Evolutionary conservation across 2,329 filamentous ascomycete species (phyloP).

Genomic region (Plectosphaerella plurivora): DNA sequence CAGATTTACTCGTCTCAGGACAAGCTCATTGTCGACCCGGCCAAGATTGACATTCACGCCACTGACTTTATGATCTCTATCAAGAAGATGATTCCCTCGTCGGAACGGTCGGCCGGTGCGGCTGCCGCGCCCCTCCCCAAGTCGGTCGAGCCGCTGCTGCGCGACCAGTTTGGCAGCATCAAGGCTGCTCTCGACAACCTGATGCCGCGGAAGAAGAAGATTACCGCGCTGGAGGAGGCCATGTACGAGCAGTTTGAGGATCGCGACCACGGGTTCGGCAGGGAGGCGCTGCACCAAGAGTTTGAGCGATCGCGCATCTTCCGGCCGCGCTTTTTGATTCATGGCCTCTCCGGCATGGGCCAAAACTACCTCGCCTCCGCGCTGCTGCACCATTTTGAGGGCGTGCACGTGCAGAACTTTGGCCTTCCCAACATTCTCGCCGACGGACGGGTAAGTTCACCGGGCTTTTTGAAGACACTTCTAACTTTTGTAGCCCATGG

Average conservation of each 20-base stretch:
- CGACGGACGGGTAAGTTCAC: constrained; percentile 66
- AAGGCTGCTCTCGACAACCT: constrained; percentile 66
- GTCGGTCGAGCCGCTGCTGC: constrained; percentile 75
- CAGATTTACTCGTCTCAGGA: constrained; percentile 91
- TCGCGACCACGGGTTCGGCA: constrained; percentile 75
- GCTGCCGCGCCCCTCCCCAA: constrained; percentile 77
- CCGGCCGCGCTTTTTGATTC: constrained; percentile 79
- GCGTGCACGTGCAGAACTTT: constrained; percentile 90
- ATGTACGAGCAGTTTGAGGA: constrained; percentile 85
- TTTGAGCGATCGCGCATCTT: constrained; percentile 89
- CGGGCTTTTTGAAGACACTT: not conserved
- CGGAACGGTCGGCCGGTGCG: constrained; percentile 82
- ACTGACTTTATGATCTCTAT: constrained; percentile 97
- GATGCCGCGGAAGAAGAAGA: constrained; percentile 78
- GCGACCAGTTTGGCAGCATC: constrained; percentile 66
- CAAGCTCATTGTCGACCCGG: constrained; percentile 83
- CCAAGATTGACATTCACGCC: constrained; percentile 78
- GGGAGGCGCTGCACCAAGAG: constrained; percentile 69
- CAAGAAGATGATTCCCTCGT: constrained; percentile 94
- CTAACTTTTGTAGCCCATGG: constrained; percentile 51
- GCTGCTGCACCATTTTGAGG: constrained; percentile 85
- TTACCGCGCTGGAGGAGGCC: constrained; percentile 88
- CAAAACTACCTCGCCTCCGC: constrained; percentile 85
- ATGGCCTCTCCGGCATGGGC: constrained; percentile 84
- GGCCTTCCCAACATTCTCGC: constrained; percentile 83